These are phyloP conservation scores for Neurospora intermedia DNA, from an alignment of 495 filamentous ascomycete genomes.

Conservation along the genomic window DNA sequence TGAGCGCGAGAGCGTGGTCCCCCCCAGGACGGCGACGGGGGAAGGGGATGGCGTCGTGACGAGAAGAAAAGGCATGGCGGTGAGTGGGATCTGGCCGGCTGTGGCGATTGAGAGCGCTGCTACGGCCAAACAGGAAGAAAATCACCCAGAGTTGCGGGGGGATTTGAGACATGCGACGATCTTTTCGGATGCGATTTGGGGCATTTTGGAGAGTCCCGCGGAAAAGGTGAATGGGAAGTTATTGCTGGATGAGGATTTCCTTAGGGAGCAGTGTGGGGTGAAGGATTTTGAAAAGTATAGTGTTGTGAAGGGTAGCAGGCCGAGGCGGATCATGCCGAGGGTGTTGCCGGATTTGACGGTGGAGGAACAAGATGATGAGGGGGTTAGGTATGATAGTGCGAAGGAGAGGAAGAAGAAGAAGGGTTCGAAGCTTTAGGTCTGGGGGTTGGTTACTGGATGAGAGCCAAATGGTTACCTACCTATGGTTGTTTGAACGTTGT, in stretches of 20 bases:
- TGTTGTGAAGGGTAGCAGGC: constrained; percentile 50
- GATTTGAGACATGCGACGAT: constrained; percentile 62
- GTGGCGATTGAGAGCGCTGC: constrained; percentile 65
- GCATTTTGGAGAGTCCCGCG: constrained; percentile 55
- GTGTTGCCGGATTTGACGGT: constrained; percentile 61
- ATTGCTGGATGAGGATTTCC: constrained; percentile 73
- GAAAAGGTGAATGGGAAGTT: constrained; percentile 57
- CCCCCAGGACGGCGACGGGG: constrained; percentile 52
- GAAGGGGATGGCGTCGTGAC: not conserved
- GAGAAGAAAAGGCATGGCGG: not conserved
- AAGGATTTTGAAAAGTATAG: constrained; percentile 67
- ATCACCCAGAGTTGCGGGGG: constrained; percentile 10
- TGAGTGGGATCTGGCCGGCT: not conserved
- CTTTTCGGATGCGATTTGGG: constrained; percentile 71
- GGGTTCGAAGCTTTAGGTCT: constrained; percentile 18
- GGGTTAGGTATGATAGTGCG: constrained; percentile 58
- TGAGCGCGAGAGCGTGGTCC: constrained; percentile 45
- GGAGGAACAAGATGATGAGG: constrained; percentile 75
- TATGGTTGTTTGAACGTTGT: not conserved
- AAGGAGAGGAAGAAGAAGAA: constrained; percentile 9
- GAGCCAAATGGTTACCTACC: not conserved
- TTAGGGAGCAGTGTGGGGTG: constrained; percentile 51
- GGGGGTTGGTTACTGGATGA: not conserved
- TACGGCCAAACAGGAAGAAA: constrained; percentile 29
- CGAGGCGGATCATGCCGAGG: constrained; percentile 70